A percentile compares a stretch with the other conserved stretches of the same genome.
These are phyloP conservation scores for Jaapia argillacea DNA, from an alignment of 768 basidiomycete genomes.

Conservation along the genomic window DNA sequence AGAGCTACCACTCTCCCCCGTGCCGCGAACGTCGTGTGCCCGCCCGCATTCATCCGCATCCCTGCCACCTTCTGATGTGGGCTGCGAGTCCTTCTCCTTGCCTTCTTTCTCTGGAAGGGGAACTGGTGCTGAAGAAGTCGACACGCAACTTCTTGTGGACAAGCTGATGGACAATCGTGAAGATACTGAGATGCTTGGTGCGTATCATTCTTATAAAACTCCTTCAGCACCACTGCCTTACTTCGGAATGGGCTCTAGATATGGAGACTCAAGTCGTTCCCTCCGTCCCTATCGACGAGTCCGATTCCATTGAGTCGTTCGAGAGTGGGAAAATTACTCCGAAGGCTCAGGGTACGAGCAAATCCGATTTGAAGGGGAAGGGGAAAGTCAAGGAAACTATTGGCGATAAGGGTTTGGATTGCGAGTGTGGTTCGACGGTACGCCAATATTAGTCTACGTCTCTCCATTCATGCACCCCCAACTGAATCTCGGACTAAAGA, in stretches of 20 bases:
- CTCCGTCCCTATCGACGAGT: neutral
- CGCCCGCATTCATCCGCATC: neutral
- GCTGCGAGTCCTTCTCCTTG: too few relatives aligned
- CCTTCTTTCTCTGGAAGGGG: too few relatives aligned
- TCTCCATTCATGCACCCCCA: neutral
- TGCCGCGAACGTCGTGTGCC: too few relatives aligned
- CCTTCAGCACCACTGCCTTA: neutral
- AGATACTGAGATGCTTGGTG: conserved; percentile 43
- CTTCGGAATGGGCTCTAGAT: neutral
- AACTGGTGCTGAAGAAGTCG: too few relatives aligned
- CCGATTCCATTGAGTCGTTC: conserved; percentile 30
- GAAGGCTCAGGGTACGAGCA: neutral
- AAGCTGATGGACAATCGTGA: neutral
- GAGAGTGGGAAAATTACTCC: conserved; percentile 7
- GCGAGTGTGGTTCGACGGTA: conserved; percentile 61
- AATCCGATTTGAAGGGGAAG: conserved; percentile 8
- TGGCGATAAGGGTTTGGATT: conserved; percentile 38
- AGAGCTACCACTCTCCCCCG: too few relatives aligned
- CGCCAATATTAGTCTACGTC: conserved; percentile 6
- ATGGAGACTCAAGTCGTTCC: neutral
- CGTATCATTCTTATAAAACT: neutral
- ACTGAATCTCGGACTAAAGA: conserved; percentile 22
- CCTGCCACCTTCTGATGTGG: neutral
- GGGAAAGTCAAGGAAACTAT: conserved; percentile 8
- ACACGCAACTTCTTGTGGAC: conserved; percentile 28